phyloP scores from a whole-genome alignment of 176 grass and related monocot genomes.

The Zoysia pacifica region DNA sequence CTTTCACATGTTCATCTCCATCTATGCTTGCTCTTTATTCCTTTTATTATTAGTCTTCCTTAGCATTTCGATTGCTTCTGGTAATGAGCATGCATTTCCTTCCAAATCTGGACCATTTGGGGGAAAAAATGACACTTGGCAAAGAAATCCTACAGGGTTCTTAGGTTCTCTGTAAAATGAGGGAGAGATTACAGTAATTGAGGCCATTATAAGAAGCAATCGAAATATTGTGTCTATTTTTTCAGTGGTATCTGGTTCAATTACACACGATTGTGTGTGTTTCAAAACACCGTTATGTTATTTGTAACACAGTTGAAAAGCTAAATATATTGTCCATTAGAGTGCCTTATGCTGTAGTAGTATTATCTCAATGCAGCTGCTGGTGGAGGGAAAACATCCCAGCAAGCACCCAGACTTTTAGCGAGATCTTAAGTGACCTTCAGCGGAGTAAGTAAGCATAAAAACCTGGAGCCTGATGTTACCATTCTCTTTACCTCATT shows the following conservation, averaged over 20 bases:
- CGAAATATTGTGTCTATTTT: neutral
- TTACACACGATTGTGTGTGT: neutral
- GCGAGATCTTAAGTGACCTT: constrained; percentile 77
- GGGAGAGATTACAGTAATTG: neutral
- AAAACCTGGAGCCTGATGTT: constrained; percentile 93
- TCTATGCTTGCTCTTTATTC: neutral
- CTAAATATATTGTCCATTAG: neutral
- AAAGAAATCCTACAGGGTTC: neutral
- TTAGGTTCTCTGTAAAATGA: neutral
- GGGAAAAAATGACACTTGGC: neutral
- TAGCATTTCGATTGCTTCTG: neutral
- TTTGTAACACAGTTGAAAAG: neutral
- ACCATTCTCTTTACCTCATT: constrained; percentile 86
- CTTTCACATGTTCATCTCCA: constrained; percentile 43
- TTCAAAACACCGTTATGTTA: neutral
- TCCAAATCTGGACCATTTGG: neutral
- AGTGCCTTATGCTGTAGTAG: neutral
- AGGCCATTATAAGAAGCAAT: neutral
- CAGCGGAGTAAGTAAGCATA: constrained; percentile 87
- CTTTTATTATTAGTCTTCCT: neutral
- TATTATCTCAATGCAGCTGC: constrained; percentile 50
- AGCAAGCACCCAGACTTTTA: constrained; percentile 57
- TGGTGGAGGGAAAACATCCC: constrained; percentile 45
- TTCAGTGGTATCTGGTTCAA: neutral
- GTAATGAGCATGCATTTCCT: neutral